Evolutionary conservation across 2,329 filamentous ascomycete species (phyloP).

Genomic region (Aspergillus flavus): DNA sequence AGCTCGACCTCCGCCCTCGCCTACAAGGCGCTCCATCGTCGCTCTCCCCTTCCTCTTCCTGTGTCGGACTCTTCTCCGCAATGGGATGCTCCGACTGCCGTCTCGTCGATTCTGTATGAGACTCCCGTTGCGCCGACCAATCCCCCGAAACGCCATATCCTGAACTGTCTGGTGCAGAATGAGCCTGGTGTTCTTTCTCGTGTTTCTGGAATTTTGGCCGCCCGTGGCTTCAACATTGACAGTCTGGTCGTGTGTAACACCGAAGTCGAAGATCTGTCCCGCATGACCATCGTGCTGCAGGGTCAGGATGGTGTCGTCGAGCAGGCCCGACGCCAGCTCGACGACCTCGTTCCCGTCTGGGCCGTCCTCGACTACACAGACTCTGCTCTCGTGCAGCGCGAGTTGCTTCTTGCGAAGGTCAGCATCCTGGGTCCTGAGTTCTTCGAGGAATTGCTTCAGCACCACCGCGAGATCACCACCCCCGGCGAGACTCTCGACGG

Average conservation of each 20-base stretch:
- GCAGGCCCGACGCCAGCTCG: slow-evolving; percentile 91
- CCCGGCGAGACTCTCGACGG: slow-evolving; percentile 45
- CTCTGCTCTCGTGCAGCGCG: slow-evolving; percentile 90
- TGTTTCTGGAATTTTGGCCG: slow-evolving; percentile 93
- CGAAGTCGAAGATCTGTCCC: slow-evolving; percentile 92
- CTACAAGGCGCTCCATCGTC: slow-evolving; percentile 94
- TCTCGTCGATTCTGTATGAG: slow-evolving; percentile 98
- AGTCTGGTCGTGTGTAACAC: slow-evolving; percentile 97
- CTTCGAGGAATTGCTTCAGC: slow-evolving; percentile 93
- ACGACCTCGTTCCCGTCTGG: slow-evolving; percentile 97
- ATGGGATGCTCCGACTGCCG: slow-evolving; percentile 87
- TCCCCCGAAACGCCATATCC: slow-evolving; percentile 89
- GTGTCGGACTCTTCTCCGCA: slow-evolving; percentile 74
- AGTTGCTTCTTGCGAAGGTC: slow-evolving; percentile 92
- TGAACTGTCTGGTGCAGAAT: slow-evolving; percentile 99
- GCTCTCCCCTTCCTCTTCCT: slow-evolving; percentile 81
- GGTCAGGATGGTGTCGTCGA: slow-evolving; percentile 97
- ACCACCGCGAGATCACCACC: slow-evolving; percentile 86
- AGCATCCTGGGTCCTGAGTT: slow-evolving; percentile 97
- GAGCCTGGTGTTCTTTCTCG: slow-evolving; percentile 96
- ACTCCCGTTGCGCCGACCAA: slow-evolving; percentile 81
- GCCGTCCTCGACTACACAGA: slow-evolving; percentile 95
- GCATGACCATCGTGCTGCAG: slow-evolving; percentile 97
- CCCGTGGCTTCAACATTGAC: slow-evolving; percentile 98
- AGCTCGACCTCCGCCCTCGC: slow-evolving; percentile 89